phyloP scores from a whole-genome alignment of 2,329 filamentous ascomycete species.

The Sporothrix dimorphospora region DNA sequence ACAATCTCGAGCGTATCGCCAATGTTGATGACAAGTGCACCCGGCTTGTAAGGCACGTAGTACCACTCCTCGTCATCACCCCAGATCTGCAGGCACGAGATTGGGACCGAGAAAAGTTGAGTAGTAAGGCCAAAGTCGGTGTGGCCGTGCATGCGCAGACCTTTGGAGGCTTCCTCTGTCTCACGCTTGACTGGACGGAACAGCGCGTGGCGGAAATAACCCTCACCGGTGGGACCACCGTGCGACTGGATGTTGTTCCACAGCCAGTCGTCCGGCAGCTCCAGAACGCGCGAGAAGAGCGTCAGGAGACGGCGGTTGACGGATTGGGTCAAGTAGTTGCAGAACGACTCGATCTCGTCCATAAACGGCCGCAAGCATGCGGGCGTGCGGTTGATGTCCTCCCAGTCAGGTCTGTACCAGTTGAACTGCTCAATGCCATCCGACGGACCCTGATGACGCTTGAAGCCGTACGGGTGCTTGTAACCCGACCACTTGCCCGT shows the following conservation, averaged over 20 bases:
- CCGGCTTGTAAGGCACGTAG: slow-evolving; percentile 49
- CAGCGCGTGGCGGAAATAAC: slow-evolving; percentile 52
- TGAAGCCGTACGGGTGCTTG: slow-evolving; percentile 53
- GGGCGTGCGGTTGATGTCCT: slow-evolving; percentile 48
- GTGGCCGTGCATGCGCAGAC: slow-evolving; percentile 51
- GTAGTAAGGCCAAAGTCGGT: slow-evolving; percentile 53
- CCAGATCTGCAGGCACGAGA: slow-evolving; percentile 53
- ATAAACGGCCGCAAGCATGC: slow-evolving; percentile 53
- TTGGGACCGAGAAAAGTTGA: slow-evolving; percentile 51
- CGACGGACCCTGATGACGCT: slow-evolving; percentile 47
- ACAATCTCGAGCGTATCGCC: slow-evolving; percentile 51
- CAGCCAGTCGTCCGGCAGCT: slow-evolving; percentile 49
- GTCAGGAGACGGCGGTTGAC: slow-evolving; percentile 49
- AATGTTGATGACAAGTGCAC: slow-evolving; percentile 54
- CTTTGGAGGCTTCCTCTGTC: slow-evolving; percentile 41
- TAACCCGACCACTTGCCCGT: slow-evolving; percentile 55
- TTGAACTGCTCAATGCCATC: slow-evolving; percentile 60
- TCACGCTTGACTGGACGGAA: slow-evolving; percentile 44
- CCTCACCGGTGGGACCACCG: slow-evolving; percentile 47
- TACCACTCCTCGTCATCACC: slow-evolving; percentile 50
- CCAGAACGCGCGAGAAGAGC: slow-evolving; percentile 49
- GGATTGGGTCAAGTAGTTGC: slow-evolving; percentile 52
- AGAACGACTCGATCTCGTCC: slow-evolving; percentile 52
- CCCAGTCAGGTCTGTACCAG: slow-evolving; percentile 54
- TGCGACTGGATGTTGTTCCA: slow-evolving; percentile 51